Evolutionary conservation across 2,329 filamentous ascomycete species (phyloP), one percentile per base, ranked within the genome.

Genomic region (Clarireedia paspali): DNA sequence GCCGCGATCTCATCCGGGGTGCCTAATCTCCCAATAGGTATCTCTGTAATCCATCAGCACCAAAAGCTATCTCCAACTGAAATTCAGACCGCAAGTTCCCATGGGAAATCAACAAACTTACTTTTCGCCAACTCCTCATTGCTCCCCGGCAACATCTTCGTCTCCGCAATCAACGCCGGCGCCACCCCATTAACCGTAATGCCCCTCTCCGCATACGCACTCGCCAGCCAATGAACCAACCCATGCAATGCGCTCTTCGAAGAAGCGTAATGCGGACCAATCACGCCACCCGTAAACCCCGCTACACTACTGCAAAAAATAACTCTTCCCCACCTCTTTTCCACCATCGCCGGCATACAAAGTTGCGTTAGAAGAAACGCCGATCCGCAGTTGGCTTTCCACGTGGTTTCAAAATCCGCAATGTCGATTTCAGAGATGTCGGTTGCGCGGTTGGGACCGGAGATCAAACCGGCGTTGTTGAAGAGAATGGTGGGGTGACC

Each of bases 121-220:
- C 68, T 68, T 50, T 71, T 69, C 15, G 57, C 66, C 46, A 68
- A 50, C 27, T 64, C 60, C 51, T 69, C 72, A 26, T 59, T 58
- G 4, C 60, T 61, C 6, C 59, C 60, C 6, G 72, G 70, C 56
- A 77, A 60, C 73, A 78, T 76, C 6, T 66, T 67, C 20, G 75
- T 76, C n/a, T 70, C 68, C 51, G 73, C 68, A 55, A 77, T 74
- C 62, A 77, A 60, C 7, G 75, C 75, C 6, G 75, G 75, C 27
- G 75, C 75, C n/a, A 77, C 70, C 9, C 72, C 75, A 63, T 77
- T 77, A 1, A 76, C 71, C 7, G 74, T 77, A 42, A 78, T 66
- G 5, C 74, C 75, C 47, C 71, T 72, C 59, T 67, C 71, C 4
- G 71, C 71, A 64, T 76, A 74, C 34, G 67, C 66, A 7, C 59